Evolutionary conservation across 768 basidiomycete genomes (phyloP), one percentile per base, ranked within the genome.

Genomic region (Phallus indusiatus): DNA sequence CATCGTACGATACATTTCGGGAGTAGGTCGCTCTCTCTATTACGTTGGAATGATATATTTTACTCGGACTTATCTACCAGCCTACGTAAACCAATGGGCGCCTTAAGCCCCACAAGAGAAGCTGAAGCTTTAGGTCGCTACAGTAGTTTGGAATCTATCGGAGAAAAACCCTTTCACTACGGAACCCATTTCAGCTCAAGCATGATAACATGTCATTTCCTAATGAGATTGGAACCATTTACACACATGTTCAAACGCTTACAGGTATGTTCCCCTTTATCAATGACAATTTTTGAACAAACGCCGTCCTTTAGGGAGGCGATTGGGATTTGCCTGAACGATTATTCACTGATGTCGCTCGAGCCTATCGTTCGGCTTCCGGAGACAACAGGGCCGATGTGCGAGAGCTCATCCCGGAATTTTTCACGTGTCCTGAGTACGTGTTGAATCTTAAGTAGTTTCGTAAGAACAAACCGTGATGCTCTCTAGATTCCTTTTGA

Each of bases 151-250:
- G 71, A 84, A 65, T 84, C 90, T 61, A 87, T 95, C 1, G 87
- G 72, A 8, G 94, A 97, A 71, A 80, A 82, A 36, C 94, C 94
- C 0, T 95, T 95, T 71, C 89, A 92, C 67, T 93, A 91, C 62
- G 89, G 94, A 47, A 96, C 94, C 0, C 94, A 97, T 68, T 97
- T 94, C 67, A 91, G 89, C 67, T 94, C 92, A 10, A 94, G 92
- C 2, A 96, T 96, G 94, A 95, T 93, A 60, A 90, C 94, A 49
- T 94, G 92, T 73, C 93, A 95, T 64, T 96, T 89, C 73, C 73
- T 95, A 64, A 94, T 97, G 56, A 80, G 94, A 20, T 73, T 94
- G 65, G 83, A 86, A 14, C 94, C 94, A 0, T 97, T 88, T 69
- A 94, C 93, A 22, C 84, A 87, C 67, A 94, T 95, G 86, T 97